Evolutionary conservation across 2,329 filamentous ascomycete genomes (phyloP).

Genomic region (Pestalotiopsis sp.): DNA sequence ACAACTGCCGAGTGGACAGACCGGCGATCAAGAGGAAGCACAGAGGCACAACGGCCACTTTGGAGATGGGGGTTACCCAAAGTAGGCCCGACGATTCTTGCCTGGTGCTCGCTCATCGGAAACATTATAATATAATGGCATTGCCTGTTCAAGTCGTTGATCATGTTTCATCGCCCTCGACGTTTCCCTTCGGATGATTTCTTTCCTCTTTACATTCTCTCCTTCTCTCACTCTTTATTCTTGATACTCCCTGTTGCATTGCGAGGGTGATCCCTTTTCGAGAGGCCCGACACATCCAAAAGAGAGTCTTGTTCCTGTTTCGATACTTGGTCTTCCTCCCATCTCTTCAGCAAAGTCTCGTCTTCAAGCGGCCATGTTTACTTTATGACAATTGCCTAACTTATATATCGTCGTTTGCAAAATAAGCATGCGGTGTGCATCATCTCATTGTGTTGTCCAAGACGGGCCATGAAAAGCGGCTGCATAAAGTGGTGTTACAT

Average conservation of each 20-base stretch:
- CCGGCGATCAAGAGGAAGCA: not conserved
- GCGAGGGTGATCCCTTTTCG: too few relatives aligned
- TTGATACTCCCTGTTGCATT: not conserved
- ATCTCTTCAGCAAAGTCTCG: too few relatives aligned
- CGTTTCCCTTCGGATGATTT: not conserved
- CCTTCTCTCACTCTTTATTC: not conserved
- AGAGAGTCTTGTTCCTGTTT: too few relatives aligned
- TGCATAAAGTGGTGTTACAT: conserved; percentile 12
- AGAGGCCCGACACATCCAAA: too few relatives aligned
- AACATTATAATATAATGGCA: conserved; percentile 10
- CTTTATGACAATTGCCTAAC: not conserved
- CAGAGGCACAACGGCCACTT: not conserved
- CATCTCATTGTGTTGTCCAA: not conserved
- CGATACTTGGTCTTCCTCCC: too few relatives aligned
- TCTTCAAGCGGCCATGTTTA: not conserved
- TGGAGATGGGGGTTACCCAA: conserved; percentile 13
- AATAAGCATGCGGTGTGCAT: conserved; percentile 6
- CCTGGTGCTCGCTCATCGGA: not conserved
- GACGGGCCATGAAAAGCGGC: conserved; percentile 5
- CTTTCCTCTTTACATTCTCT: not conserved
- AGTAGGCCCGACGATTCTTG: conserved; percentile 8
- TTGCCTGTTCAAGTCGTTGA: conserved; percentile 1
- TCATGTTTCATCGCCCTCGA: conserved; percentile 7
- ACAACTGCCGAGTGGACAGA: conserved; percentile 10
- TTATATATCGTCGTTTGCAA: not conserved